These are phyloP conservation scores for Aureobasidium sp. DNA, from an alignment of 2,329 filamentous ascomycete species.

Conservation along the genomic window DNA sequence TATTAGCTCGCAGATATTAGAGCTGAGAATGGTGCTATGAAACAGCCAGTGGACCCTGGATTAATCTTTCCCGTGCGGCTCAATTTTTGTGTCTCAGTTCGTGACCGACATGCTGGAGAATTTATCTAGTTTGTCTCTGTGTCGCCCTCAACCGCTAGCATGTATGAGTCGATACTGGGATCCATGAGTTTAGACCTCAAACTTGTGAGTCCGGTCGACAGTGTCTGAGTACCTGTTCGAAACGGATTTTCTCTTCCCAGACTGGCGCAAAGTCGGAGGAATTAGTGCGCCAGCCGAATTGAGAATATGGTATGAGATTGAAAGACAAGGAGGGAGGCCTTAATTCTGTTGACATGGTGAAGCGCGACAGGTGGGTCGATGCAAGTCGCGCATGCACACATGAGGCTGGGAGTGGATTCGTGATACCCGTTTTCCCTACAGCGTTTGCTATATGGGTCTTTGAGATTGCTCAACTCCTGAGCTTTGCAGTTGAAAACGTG, in stretches of 20 bases:
- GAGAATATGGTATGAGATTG: slow-evolving; percentile 3
- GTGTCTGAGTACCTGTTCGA: background rate
- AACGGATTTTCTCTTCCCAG: background rate
- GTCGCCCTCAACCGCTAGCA: background rate
- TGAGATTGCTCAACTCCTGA: background rate
- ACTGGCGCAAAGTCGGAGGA: background rate
- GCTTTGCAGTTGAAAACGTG: background rate
- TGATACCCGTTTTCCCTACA: background rate
- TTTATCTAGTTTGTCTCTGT: background rate
- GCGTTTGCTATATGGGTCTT: background rate
- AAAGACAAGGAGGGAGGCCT: background rate
- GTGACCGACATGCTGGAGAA: background rate
- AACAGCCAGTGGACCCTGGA: slow-evolving; percentile 1
- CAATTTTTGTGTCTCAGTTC: background rate
- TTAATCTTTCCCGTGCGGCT: background rate
- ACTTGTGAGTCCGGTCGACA: background rate
- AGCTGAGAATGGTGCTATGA: background rate
- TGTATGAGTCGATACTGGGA: background rate
- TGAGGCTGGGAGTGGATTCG: background rate
- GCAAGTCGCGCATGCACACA: background rate
- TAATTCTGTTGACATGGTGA: slow-evolving; percentile 1
- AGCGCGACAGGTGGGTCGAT: slow-evolving; percentile 8
- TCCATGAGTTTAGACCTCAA: background rate
- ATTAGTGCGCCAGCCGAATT: background rate
- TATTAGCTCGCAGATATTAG: background rate